Evolutionary conservation across 106 monocot genomes (phyloP).

Genomic region (Dendrobium catenatum): DNA sequence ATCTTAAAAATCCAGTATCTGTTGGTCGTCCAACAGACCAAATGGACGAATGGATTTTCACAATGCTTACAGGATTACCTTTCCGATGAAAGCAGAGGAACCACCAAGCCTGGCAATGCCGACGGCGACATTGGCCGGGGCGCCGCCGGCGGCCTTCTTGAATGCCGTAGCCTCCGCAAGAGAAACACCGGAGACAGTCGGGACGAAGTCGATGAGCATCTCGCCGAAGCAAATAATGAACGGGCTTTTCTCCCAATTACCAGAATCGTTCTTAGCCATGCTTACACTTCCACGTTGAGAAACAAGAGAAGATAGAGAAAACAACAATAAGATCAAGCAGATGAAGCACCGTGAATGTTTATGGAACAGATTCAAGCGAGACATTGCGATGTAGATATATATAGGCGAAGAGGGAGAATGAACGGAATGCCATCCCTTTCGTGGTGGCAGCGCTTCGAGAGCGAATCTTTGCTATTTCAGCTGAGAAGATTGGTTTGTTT

Average conservation of each 20-base stretch:
- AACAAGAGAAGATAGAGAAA: neutral
- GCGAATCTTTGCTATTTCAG: neutral
- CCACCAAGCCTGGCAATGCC: constrained; percentile 41
- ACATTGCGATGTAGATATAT: neutral
- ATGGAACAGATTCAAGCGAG: neutral
- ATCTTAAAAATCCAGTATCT: too few relatives aligned
- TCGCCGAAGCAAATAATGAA: constrained; percentile 44
- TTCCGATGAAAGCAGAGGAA: constrained; percentile 41
- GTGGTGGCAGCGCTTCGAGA: neutral
- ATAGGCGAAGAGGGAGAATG: neutral
- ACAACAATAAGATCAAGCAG: neutral
- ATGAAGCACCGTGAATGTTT: neutral
- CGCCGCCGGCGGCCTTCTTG: constrained; percentile 44
- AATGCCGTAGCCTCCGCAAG: constrained; percentile 42
- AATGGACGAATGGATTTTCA: too few relatives aligned
- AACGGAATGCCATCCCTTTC: neutral
- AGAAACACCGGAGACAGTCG: constrained; percentile 33
- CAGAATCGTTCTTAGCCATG: neutral
- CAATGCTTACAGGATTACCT: constrained; percentile 13
- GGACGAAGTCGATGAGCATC: constrained; percentile 48
- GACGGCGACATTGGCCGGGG: constrained; percentile 49
- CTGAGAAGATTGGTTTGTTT: neutral
- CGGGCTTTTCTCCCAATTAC: neutral
- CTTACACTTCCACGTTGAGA: neutral
- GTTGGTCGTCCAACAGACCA: too few relatives aligned